Base-by-base conservation (phyloP, 352 stramenopile genomes). In the Pythium periplocum region DNA sequence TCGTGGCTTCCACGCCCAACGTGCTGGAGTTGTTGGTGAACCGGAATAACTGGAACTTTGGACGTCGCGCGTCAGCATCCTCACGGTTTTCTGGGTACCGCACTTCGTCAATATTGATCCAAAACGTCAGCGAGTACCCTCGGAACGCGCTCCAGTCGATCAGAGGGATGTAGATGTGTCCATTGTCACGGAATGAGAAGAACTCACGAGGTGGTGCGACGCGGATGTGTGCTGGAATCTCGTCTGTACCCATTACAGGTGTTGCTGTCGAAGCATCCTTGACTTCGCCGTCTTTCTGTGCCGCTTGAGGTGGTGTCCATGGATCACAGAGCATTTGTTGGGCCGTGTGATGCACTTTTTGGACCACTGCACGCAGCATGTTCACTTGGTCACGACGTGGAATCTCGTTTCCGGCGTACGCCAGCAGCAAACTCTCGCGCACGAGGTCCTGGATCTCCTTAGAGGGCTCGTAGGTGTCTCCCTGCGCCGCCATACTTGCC, bases 91-190 rank as follows among this genome's bases (percentile, higher is more conserved):
- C 0, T 44, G 48, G 1, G 2, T 10, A 9, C 3, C 4, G 3
- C 11, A 44, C 30, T 4, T 34, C 34, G 2, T 62, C 56, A 10
- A 87, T 58, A 42, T 82, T 75, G 39, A 92, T 64, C 84, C 84
- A 94, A 30, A 94, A 39, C 37, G 78, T 76, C 31, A 94, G 67
- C 3, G 84, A 83, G 61, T 90, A 94, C 0, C 81, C 81, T 31
- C 84, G 78, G 55, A 94, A 94, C 12, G 72, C 68, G 12, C 66
- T 71, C 84, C 84, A 94, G 57, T 90, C 78, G 35, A 94, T 67
- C 30, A 87, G 74, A 4, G 84, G 84, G 33, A 94, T 57, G 45
- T 86, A 68, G 70, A 94, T 83, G n/a, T 67, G 62, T 10, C 79
- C 75, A 31, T 78, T 85, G 11, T 74, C 73, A 3, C 51, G 71